Base-by-base conservation (phyloP, 1,139 yeast genomes). In the Hansenula anomala region DNA sequence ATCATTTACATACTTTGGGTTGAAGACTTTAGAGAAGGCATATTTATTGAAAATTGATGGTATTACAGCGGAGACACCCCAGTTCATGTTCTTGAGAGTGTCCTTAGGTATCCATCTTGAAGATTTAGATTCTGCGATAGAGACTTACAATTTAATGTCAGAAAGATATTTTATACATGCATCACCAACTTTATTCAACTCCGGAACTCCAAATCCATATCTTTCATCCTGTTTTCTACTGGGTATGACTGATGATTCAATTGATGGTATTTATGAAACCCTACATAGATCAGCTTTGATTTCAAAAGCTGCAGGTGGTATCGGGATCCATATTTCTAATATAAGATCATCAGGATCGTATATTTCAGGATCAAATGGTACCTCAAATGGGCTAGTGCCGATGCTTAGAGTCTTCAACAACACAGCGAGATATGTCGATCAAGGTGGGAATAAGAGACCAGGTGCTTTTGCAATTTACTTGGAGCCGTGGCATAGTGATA, bases 391-490 rank as follows among this genome's bases (percentile, higher is more conserved):
- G 41, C 69, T 87, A 46, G 78, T 87, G 36, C 96, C 96, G 30
- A 88, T 87, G 96, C 71, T 88, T 35, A 75, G 95, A 49, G 96
- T 87, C 19, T 87, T 76, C 68, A 87, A 87, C 67, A 85, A 85
- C 62, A 86, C 96, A 30, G 95, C 96, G 16, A 74, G 96, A 55
- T 87, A 87, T 57, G 96, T 87, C 27, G 96, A 87, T 58, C 96
- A 87, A 66, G 96, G 96, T 56, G 96, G 96, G 48, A 87, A 87
- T 67, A 87, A 87, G 64, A 75, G 96, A 57, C 96, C 96, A 5
- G 96, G 96, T 54, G 96, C 95, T 6, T 83, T 87, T 63, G 95
- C 95, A 33, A 68, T 86, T 38, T 87, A 86, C 61, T 68, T 87
- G 42, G 96, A 87, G 66, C 95, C 96, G 45, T 87, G 96, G 96